phyloP scores from a whole-genome alignment of 345 rosid species.

The Citrus inodora region DNA sequence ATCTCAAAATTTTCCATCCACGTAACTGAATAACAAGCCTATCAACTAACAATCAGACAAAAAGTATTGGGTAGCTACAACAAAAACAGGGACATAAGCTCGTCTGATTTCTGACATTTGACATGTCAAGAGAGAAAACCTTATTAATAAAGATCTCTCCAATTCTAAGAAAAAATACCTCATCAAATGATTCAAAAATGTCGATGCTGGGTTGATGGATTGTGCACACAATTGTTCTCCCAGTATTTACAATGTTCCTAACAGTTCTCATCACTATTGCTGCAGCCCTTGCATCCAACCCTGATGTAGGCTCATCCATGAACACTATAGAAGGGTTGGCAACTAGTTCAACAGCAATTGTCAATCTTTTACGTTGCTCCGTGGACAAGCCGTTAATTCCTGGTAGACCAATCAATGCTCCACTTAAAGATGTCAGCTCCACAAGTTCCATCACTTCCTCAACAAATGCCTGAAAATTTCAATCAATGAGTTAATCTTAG shows the following conservation, averaged over 20 bases:
- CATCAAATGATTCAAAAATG: conserved; percentile 96
- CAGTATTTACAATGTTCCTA: conserved; percentile 92
- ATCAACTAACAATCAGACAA: neutral
- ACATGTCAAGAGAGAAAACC: conserved; percentile 1
- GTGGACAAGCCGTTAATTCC: conserved; percentile 96
- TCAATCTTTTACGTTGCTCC: conserved; percentile 89
- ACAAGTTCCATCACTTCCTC: conserved; percentile 99
- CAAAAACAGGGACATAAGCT: neutral
- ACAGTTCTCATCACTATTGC: conserved; percentile 99
- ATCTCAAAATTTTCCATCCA: neutral
- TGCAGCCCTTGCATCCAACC: conserved; percentile 96
- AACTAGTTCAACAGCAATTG: conserved; percentile 93
- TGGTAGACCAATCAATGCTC: conserved; percentile 91
- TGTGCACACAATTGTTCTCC: conserved; percentile 95
- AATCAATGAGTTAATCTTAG: conserved; percentile 25
- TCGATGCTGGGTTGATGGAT: conserved; percentile 99
- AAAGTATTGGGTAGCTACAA: neutral
- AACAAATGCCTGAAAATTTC: conserved; percentile 72
- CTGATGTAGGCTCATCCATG: conserved; percentile 99
- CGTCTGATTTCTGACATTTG: conserved; percentile 1
- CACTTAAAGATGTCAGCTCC: conserved; percentile 75
- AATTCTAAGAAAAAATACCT: conserved; percentile 46
- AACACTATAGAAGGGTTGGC: conserved; percentile 97
- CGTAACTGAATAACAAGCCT: neutral
- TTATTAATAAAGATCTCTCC: neutral